Percentiles rank a stretch among this genome's conserved stretches.
Conservation (phyloP, 1,284 basidiomycete species). For the Heliocybe sulcata region DNA sequence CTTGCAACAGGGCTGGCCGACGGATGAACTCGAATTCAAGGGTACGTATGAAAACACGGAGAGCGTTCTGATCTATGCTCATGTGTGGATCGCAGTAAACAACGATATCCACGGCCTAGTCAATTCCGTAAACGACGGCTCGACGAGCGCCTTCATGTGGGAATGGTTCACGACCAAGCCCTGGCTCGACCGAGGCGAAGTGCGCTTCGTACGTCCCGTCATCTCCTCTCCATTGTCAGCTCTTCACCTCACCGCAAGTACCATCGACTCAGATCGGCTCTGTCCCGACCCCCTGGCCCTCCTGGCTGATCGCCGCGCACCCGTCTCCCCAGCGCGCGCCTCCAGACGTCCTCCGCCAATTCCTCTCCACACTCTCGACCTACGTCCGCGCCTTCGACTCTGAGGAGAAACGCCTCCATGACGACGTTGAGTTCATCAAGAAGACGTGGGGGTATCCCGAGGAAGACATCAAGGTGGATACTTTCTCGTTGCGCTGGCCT, state of each 20-base stretch:
- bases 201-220: slow-evolving; percentile 60
- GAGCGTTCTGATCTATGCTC: no score
- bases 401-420: slow-evolving; percentile 45
- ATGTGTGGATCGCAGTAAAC: slow-evolving; percentile 51
- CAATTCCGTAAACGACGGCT: slow-evolving; percentile 82
- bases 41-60: slow-evolving; percentile 29
- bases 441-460: slow-evolving; percentile 76
- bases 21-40: slow-evolving; percentile 68
- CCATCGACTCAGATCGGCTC: slow-evolving; percentile 75
- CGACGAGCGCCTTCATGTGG: slow-evolving; percentile 87
- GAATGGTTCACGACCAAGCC: slow-evolving; percentile 99
- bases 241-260: background rate
- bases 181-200: slow-evolving; percentile 76
- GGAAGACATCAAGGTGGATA: slow-evolving; percentile 63
- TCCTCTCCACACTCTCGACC: slow-evolving; percentile 57
- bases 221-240: background rate
- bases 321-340: slow-evolving; percentile 49
- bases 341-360: slow-evolving; percentile 42
- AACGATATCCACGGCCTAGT: slow-evolving; percentile 88
- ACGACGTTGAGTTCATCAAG: slow-evolving; percentile 71
- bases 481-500: slow-evolving; percentile 11
- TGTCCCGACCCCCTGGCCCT: slow-evolving; percentile 93
- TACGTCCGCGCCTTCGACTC: slow-evolving; percentile 70
- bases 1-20: slow-evolving; percentile 77
- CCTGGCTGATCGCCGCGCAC: slow-evolving; percentile 89